These are phyloP conservation scores for Populus ilicifolia DNA, from an alignment of 345 rosid genomes.

Conservation along the genomic window DNA sequence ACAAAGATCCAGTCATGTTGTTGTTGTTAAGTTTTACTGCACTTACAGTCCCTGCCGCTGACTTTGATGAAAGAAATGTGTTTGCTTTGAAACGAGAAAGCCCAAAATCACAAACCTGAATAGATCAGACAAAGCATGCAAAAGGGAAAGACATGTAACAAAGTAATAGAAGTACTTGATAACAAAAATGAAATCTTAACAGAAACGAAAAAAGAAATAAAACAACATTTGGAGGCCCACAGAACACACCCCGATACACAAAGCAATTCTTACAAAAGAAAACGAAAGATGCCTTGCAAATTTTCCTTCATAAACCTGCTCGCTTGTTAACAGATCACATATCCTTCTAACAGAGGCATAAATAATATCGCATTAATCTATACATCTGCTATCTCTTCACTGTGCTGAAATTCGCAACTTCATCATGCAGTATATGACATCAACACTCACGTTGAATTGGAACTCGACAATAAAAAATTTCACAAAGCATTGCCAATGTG, in stretches of 20 bases:
- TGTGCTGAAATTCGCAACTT: not conserved
- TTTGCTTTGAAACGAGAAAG: slow-evolving; percentile 94
- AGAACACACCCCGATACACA: not conserved
- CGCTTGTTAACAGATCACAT: not conserved
- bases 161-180: not conserved
- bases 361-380: not conserved
- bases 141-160: slow-evolving; percentile 1
- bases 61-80: slow-evolving; percentile 94
- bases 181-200: not conserved
- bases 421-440: not conserved
- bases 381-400: not conserved
- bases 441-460: not conserved
- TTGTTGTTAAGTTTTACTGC: slow-evolving; percentile 13
- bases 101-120: slow-evolving; percentile 97
- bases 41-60: slow-evolving; percentile 99
- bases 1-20: not conserved
- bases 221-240: not conserved
- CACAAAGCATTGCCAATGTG: not conserved
- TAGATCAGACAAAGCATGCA: slow-evolving; percentile 10
- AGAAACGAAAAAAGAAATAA: not conserved
- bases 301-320: not conserved
- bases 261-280: not conserved
- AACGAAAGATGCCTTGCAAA: not conserved
- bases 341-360: not conserved
- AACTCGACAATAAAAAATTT: not conserved